These are phyloP conservation scores for Hawksworthiomyces lignivorus DNA, from an alignment of 2,329 filamentous ascomycete species.

Conservation along the genomic window DNA sequence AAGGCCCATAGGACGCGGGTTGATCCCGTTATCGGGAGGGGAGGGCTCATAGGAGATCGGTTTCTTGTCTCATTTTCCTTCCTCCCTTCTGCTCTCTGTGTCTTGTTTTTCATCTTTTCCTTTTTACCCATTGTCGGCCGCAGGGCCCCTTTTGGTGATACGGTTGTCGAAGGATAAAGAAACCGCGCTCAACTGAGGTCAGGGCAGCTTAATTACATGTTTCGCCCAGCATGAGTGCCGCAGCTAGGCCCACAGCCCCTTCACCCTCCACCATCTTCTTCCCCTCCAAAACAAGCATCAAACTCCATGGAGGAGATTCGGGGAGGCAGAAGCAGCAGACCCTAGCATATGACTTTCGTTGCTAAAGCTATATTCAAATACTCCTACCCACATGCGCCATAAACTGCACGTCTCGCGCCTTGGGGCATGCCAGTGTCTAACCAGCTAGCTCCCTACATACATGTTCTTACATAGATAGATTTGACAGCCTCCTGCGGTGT, in stretches of 20 bases:
- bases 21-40: slow-evolving; percentile 14
- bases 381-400: too few relatives aligned
- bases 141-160: slow-evolving; percentile 8
- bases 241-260: slow-evolving; percentile 22
- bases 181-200: background rate
- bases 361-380: too few relatives aligned
- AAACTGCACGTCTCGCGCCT: too few relatives aligned
- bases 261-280: slow-evolving; percentile 15
- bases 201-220: slow-evolving; percentile 20
- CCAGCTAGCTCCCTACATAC: too few relatives aligned
- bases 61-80: background rate
- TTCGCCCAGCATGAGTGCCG: slow-evolving; percentile 33
- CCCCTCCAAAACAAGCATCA: slow-evolving; percentile 38
- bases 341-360: background rate
- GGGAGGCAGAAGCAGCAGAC: slow-evolving; percentile 12
- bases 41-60: slow-evolving; percentile 6
- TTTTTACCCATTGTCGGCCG: background rate
- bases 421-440: too few relatives aligned
- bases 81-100: background rate
- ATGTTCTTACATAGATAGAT: too few relatives aligned
- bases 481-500: background rate
- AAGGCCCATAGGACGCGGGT: slow-evolving; percentile 7
- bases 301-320: slow-evolving; percentile 24
- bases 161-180: slow-evolving; percentile 2
- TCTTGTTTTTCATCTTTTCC: background rate